Evolutionary conservation across 2,329 filamentous ascomycete genomes (phyloP), one percentile per base, ranked within the genome.

Genomic region (Zymoseptoria pseudotritici): DNA sequence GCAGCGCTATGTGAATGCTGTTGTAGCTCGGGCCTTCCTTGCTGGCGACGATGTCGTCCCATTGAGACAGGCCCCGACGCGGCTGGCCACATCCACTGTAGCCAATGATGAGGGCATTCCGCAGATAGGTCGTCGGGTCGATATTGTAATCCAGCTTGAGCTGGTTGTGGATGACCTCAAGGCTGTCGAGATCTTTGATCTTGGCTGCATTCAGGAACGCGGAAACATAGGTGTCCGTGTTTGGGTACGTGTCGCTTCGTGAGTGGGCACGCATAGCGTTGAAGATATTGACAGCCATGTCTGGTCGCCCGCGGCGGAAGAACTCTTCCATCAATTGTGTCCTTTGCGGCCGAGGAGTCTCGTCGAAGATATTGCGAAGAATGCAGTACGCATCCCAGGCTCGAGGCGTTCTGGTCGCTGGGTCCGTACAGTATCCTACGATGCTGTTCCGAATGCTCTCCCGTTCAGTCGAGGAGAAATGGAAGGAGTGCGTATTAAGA

Each of bases 131-230:
- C 66, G 83, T 86, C 4, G 87, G 82, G 66, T 92, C 86, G 46
- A 97, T 82, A 50, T 84, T 83, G n/a, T 86, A 82, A 73, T 99
- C 94, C 73, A 97, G 86, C 76, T 96, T 97, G 66, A 97, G 81
- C 84, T 96, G 93, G 71, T 97, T 96, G 77, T 96, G 89, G 2
- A 96, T 83, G 63, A 88, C 84, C 60, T 86, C 84, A 20, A 97
- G 77, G 50, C 85, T 86, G 58, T 89, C 85, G 1, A 72, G 56
- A 53, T 75, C 73, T 31, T 63, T 62, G 3, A 71, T 57, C 53
- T 65, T 66, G 5, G 70, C 71, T 22, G 96, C 83, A 2, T 91
- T 90, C 61, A 89, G 83, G 59, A 97, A 87, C 63, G 87, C 92
- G 36, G 81, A 77, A 3, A 90, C 82, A 71, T 99, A 99, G 4